Evolutionary conservation across 345 rosid genomes (phyloP), one percentile per base, ranked within the genome.

Genomic region (Lagerstroemia speciosa): DNA sequence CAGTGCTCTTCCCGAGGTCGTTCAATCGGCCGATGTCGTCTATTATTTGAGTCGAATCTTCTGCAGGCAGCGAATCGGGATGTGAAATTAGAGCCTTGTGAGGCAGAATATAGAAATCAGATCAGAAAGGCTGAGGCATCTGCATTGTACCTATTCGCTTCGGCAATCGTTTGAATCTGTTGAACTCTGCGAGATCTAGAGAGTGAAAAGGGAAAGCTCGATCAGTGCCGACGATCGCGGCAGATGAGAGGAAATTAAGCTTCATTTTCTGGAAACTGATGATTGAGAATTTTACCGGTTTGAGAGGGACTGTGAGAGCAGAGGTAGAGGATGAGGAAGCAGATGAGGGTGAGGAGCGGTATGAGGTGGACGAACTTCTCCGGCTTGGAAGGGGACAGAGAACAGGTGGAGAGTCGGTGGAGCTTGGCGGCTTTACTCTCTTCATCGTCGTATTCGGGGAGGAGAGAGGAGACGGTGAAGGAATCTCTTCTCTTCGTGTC

Each of bases 121-220:
- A 14, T 53, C 29, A 53, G 60, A 53, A 8, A n/a, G 14, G 50
- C 14, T 0, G 50, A 45, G 7, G 26, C 26, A 77, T 70, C 83
- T 76, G 84, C 87, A 86, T 76, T 78, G 55, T 81, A 93, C 97
- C 94, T 84, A 76, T 41, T 64, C 57, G 79, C 63, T 81, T 77
- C 19, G 84, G 71, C 37, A 69, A 27, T 46, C 69, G 85, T 78
- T 80, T 80, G 81, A 89, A 81, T 76, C 89, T 83, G 32, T 78
- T 83, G 76, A 93, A 91, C 66, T 83, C 85, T 72, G 86, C 90
- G 82, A 91, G 86, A 85, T 93, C 98, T 93, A 89, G 64, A 73
- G 71, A 33, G 29, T 52, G 29, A 64, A 17, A 60, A 31, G 57
- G 24, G 29, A 9, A 37, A 50, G 37, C 70, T 17, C 27, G 55